Base-by-base conservation (phyloP, 352 stramenopile genomes). In the Phytophthora palmivora region DNA sequence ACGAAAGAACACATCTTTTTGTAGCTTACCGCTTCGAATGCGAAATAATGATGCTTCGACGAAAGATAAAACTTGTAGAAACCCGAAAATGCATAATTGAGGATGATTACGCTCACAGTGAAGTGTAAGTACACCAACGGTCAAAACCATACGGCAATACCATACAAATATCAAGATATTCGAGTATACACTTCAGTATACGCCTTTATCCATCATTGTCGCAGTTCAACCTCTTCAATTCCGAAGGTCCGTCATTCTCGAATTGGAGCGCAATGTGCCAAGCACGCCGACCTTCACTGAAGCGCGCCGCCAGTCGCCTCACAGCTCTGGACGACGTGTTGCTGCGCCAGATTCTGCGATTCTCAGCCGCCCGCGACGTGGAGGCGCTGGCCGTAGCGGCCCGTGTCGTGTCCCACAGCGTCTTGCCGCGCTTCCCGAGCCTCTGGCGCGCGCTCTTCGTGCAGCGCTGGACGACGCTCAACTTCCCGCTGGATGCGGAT, bases 391-490 rank as follows among this genome's bases (percentile, higher is more conserved):
- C 76, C 0, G 74, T 88, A 10, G 79, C 81, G 6, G 70, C 70
- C 14, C 72, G 65, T 14, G 42, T 70, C 19, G 61, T 92, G 7
- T 68, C 71, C 16, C 34, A 34, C 2, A 49, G 78, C 22, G 70
- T 91, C 18, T 36, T 91, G 28, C 73, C 72, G 38, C 66, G 42
- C n/a, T 91, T 85, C 33, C 74, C 84, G 24, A 16, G 24, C 2
- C 41, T 92, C 49, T 92, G 84, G 84, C 76, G 69, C 33, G 41
- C 64, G 36, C 72, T 91, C 30, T 92, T 92, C 48, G 67, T 68
- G 36, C 70, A 74, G 16, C 81, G 78, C 19, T 92, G 84, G 84
- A 63, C 67, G 10, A 76, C 68, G 46, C 74, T 89, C 48, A 92
- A 92, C 60, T 92, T 85, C 45, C 53, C 76, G 16, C 58, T 92